Evolutionary conservation across 345 rosid species (phyloP).

Genomic region (Populus alba): DNA sequence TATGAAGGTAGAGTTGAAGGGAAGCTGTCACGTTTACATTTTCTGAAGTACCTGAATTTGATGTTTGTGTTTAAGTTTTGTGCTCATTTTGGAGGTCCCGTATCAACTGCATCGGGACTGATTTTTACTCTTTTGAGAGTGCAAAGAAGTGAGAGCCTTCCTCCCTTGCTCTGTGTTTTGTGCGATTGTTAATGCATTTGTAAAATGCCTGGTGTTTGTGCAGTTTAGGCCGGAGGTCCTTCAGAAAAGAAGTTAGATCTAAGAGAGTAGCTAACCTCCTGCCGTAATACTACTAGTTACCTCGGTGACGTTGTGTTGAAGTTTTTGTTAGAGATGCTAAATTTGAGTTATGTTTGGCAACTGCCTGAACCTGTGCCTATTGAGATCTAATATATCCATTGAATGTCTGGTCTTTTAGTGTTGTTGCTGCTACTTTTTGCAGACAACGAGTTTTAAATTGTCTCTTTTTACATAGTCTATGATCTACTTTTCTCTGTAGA

Average conservation of each 20-base stretch:
- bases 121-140: conserved; percentile 63
- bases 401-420: too few relatives aligned
- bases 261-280: neutral
- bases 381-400: neutral
- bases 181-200: too few relatives aligned
- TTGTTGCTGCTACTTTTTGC: neutral
- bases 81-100: conserved; percentile 11
- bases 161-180: neutral
- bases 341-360: neutral
- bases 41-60: conserved; percentile 68
- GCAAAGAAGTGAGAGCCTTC: conserved; percentile 83
- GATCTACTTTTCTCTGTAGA: too few relatives aligned
- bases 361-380: neutral
- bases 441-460: neutral
- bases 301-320: neutral
- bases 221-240: conserved; percentile 39
- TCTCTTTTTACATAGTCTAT: too few relatives aligned
- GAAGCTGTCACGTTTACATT: conserved; percentile 66
- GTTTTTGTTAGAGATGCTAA: neutral
- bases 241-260: conserved; percentile 34
- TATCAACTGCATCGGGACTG: conserved; percentile 13
- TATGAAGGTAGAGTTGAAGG: conserved; percentile 73
- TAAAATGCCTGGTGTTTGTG: neutral
- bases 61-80: conserved; percentile 12
- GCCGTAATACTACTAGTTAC: neutral